Evolutionary conservation across 345 rosid genomes (phyloP).

Genomic region (Eucalyptus victrix): DNA sequence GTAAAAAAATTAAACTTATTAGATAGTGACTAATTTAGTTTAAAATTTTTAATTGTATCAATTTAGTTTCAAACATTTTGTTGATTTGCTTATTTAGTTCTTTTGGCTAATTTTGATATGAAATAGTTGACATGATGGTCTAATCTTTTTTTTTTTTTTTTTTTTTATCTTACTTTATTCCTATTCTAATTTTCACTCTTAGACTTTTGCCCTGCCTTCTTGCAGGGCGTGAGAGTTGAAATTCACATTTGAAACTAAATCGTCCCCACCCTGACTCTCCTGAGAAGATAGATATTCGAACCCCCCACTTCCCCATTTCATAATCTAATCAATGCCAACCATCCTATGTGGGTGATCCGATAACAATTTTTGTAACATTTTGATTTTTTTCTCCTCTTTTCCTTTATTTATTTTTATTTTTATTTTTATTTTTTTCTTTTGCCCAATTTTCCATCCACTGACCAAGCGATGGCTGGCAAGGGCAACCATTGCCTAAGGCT

Average conservation of each 20-base stretch:
- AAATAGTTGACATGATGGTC: neutral
- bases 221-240: fast-evolving
- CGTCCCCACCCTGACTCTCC: fast-evolving
- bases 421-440: neutral
- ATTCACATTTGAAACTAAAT: too few relatives aligned
- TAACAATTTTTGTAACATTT: too few relatives aligned
- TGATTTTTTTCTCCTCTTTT: neutral
- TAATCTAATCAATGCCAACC: neutral
- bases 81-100: neutral
- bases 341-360: too few relatives aligned
- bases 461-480: too few relatives aligned
- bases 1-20: too few relatives aligned
- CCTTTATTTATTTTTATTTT: neutral
- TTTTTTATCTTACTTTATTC: too few relatives aligned
- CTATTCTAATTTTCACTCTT: fast-evolving
- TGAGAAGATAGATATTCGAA: too few relatives aligned
- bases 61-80: neutral
- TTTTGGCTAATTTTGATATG: neutral
- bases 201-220: fast-evolving
- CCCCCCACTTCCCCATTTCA: too few relatives aligned
- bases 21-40: neutral
- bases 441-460: neutral
- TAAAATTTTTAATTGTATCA: neutral
- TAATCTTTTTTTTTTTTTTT: neutral
- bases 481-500: neutral